A percentile compares a stretch with the other conserved stretches of the same genome.
phyloP scores from a whole-genome alignment of 2,329 filamentous ascomycete genomes.

The Diaporthe australafricana region DNA sequence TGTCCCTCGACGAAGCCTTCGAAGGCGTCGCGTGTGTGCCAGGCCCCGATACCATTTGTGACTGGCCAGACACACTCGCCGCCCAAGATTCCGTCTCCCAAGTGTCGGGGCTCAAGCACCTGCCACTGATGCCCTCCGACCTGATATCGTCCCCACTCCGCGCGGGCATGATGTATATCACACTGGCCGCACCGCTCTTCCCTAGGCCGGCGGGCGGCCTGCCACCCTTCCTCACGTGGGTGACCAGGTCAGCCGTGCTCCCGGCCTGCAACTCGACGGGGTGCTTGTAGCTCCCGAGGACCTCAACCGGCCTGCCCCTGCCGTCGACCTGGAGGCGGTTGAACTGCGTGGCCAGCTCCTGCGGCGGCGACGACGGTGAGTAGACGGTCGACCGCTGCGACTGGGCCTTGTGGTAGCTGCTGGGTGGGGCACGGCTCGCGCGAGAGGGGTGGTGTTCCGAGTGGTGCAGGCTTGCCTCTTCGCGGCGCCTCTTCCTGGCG shows the following conservation, averaged over 20 bases:
- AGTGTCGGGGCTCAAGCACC: neutral
- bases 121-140: neutral
- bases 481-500: constrained; percentile 31
- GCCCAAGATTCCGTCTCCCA: constrained; percentile 21
- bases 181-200: neutral
- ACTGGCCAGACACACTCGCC: neutral
- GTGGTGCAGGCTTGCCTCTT: constrained; percentile 14
- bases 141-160: neutral
- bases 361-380: constrained; percentile 2
- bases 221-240: neutral
- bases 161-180: neutral
- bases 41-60: neutral
- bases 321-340: constrained; percentile 32
- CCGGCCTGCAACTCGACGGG: constrained; percentile 34
- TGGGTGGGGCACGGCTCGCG: neutral
- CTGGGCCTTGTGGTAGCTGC: constrained; percentile 1
- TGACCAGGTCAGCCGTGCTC: constrained; percentile 29
- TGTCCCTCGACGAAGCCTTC: constrained; percentile 9
- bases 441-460: neutral
- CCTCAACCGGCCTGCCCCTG: constrained; percentile 11
- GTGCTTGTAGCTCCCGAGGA: constrained; percentile 24
- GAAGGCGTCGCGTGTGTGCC: neutral
- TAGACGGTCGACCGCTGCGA: neutral
- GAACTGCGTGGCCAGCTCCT: constrained; percentile 34
- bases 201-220: neutral